Base-by-base conservation (phyloP, 306 rosid genomes). In the Lathyrus tuberosus region DNA sequence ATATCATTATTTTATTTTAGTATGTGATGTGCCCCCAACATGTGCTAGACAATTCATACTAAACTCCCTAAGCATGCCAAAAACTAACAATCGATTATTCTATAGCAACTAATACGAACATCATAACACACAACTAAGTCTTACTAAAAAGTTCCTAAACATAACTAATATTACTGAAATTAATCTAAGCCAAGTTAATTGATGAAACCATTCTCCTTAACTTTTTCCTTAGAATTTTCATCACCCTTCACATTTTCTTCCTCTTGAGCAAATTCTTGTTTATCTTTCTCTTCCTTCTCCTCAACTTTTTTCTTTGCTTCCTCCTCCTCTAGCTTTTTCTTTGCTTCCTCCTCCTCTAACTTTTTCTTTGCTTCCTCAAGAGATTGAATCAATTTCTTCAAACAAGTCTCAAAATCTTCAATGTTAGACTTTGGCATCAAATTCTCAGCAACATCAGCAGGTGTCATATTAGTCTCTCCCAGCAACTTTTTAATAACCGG, bases 361-460 rank as follows among this genome's bases (percentile, higher is more conserved):
- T 76, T 47, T 14, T 67, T 38, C 24, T 67, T 71, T 3, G 47
- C 60, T 10, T 0, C 3, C 10, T 72, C 58, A 58, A 65, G 35
- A 40, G 76, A 86, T 59, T 81, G 30, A 15, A 85, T 52, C 74
- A 87, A 48, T 28, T 37, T 85, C 84, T 79, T 51, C 76, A 87
- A 71, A 16, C 89, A 78, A 37, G 31, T 15, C 0, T 73, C 71
- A 0, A 24, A 59, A 33, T 80, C 81, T 16, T 84, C 83, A 0
- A 12, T n/a, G 1, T 20, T 14, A 2, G 87, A 72, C 60, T 89
- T 89, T 0, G 87, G 91, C 87, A 85, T 85, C 58, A 89, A 51
- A 72, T 78, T 83, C 78, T 89, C 91, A 0, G 93, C 96, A 7
- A 89, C 89, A 70, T 87, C 89, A 51, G 93, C 91, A 26, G 89